These are phyloP conservation scores for Penicillium concentricum DNA, from an alignment of 2,329 filamentous ascomycete genomes.

Conservation along the genomic window DNA sequence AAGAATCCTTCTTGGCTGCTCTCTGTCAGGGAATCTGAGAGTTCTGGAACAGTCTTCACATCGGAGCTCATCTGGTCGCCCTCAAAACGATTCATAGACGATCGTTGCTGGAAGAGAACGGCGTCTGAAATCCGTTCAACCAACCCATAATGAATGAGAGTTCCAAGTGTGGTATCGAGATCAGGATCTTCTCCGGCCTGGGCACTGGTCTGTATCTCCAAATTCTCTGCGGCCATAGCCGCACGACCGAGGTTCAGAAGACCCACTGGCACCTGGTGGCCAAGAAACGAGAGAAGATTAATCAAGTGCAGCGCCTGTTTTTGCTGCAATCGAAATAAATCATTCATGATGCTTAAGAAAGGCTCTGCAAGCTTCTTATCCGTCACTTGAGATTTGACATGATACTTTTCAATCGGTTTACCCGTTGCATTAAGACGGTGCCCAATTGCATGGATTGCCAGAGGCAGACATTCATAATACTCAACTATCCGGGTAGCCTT, in stretches of 20 bases:
- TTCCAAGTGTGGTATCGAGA: slow-evolving; percentile 47
- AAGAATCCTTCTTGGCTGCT: slow-evolving; percentile 37
- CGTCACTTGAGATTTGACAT: slow-evolving; percentile 55
- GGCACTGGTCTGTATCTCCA: slow-evolving; percentile 41
- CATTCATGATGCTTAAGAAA: slow-evolving; percentile 49
- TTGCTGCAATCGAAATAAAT: slow-evolving; percentile 42
- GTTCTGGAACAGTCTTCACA: slow-evolving; percentile 25
- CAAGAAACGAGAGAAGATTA: slow-evolving; percentile 63
- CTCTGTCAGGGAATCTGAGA: slow-evolving; percentile 36
- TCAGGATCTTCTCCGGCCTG: slow-evolving; percentile 37
- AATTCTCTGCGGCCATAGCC: slow-evolving; percentile 32
- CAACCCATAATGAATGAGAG: slow-evolving; percentile 48
- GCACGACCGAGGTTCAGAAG: slow-evolving; percentile 58
- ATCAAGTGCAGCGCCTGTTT: slow-evolving; percentile 63
- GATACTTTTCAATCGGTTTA: slow-evolving; percentile 62
- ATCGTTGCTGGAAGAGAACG: slow-evolving; percentile 25
- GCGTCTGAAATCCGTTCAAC: slow-evolving; percentile 42
- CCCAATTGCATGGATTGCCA: slow-evolving; percentile 67
- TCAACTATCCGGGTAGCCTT: slow-evolving; percentile 63
- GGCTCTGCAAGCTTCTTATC: slow-evolving; percentile 55
- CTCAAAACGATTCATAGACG: slow-evolving; percentile 5
- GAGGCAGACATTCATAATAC: slow-evolving; percentile 62
- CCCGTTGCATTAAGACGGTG: slow-evolving; percentile 60
- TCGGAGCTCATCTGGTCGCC: slow-evolving; percentile 26
- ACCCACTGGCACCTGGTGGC: slow-evolving; percentile 64